Percentiles rank a stretch among this genome's conserved stretches.
phyloP scores from a whole-genome alignment of 768 basidiomycete species.

The Ramaria rubella region DNA sequence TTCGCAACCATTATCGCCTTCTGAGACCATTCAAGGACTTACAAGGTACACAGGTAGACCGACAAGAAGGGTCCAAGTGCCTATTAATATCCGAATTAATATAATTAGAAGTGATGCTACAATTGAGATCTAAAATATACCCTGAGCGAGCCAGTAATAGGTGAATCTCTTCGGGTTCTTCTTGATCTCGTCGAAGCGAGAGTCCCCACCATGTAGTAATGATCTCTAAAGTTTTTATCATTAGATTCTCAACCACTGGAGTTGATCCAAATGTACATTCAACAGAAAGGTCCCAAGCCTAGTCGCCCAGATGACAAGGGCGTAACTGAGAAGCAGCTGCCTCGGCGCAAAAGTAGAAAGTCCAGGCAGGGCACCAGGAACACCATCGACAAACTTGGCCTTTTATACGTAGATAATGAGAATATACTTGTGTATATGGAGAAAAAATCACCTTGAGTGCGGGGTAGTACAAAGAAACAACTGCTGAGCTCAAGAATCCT shows the following conservation, averaged over 20 bases:
- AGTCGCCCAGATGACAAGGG: slow-evolving; percentile 52
- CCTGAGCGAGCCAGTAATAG: slow-evolving; percentile 56
- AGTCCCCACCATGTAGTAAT: slow-evolving; percentile 53
- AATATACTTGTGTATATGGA: neutral
- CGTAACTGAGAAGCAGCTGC: slow-evolving; percentile 52
- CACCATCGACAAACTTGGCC: slow-evolving; percentile 39
- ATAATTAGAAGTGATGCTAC: slow-evolving; percentile 1
- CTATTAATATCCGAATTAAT: too few relatives aligned
- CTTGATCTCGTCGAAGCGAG: slow-evolving; percentile 57
- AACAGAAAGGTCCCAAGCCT: slow-evolving; percentile 59
- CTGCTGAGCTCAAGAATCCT: slow-evolving; percentile 59
- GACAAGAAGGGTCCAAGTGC: slow-evolving; percentile 61
- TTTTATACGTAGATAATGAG: slow-evolving; percentile 8
- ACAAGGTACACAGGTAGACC: slow-evolving; percentile 64
- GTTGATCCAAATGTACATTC: slow-evolving; percentile 30
- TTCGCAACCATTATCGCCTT: neutral
- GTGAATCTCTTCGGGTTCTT: slow-evolving; percentile 43
- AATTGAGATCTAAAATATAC: slow-evolving; percentile 25
- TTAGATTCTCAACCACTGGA: neutral
- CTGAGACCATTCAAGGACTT: neutral
- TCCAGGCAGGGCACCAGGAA: slow-evolving; percentile 31
- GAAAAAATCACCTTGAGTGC: slow-evolving; percentile 27
- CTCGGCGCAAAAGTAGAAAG: slow-evolving; percentile 49
- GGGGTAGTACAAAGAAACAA: slow-evolving; percentile 58
- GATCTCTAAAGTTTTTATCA: slow-evolving; percentile 28